Base-by-base conservation (phyloP, 2,329 filamentous ascomycete genomes). In the Colletotrichum abscissum region DNA sequence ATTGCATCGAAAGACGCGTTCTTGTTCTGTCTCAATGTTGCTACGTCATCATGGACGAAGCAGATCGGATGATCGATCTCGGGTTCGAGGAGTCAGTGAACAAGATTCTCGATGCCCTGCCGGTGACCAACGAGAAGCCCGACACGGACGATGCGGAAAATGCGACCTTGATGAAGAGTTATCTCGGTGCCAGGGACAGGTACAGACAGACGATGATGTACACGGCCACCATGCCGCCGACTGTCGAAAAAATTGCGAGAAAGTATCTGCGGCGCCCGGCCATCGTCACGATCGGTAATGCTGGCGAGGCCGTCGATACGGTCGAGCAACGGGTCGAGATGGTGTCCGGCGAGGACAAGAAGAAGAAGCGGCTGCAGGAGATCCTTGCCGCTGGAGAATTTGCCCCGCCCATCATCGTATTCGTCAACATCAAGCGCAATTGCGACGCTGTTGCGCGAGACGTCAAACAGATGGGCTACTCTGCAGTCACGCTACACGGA, bases 121-220 rank as follows among this genome's bases (percentile, higher is more conserved):
- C 97, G 0, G 94, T 98, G 8, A 88, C 89, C 63, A 98, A 99
- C 83, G 94, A 98, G 83, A 99, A 98, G 83, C 97, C 97, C 0
- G 97, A 99, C 82, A 93, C 91, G 0, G 96, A 98, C 14, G 94
- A 94, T 66, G 97, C 97, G 6, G 97, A 99, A 82, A 90, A 98
- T 80, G 88, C 94, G 0, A 87, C 89, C 69, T 91, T 92, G n/a
- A 98, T 98, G 96, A 92, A 92, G 78, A 89, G 91, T 71, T 93
- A 93, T 78, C 85, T 97, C 1, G 92, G 92, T 66, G 91, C 91
- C 22, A 91, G 91, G 76, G 93, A 95, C 78, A 90, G 93, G 26
- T 98, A 98, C 85, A 89, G 97, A 72, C 96, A 99, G 83, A 99
- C 97, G 0, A 99, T 99, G 97, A 99, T 99, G 97, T 99, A 98